phyloP scores from a whole-genome alignment of 495 filamentous ascomycete species.

The Cetradonia linearis region DNA sequence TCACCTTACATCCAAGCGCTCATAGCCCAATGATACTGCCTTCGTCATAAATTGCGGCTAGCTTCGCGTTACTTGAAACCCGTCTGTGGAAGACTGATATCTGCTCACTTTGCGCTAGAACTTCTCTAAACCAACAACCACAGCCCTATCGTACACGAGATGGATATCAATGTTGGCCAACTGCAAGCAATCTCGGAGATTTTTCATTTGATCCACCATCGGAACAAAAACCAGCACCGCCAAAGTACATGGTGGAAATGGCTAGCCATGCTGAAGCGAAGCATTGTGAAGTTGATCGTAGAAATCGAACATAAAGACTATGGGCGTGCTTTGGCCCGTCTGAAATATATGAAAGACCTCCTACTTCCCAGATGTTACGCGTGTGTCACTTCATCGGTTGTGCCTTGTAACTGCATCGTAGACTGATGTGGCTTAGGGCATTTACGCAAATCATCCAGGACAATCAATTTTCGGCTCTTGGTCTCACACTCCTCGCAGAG shows the following conservation, averaged over 20 bases:
- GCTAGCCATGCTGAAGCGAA: slow-evolving; percentile 55
- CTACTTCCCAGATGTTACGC: slow-evolving; percentile 37
- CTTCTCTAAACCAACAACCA: neutral
- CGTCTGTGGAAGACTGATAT: neutral
- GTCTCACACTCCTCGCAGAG: slow-evolving; percentile 58
- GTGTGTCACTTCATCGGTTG: slow-evolving; percentile 28
- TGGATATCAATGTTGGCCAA: slow-evolving; percentile 6
- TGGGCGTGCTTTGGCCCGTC: slow-evolving; percentile 1
- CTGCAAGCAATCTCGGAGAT: slow-evolving; percentile 28
- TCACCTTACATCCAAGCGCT: neutral
- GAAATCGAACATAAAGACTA: slow-evolving; percentile 29
- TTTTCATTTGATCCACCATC: slow-evolving; percentile 59
- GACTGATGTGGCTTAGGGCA: slow-evolving; percentile 33
- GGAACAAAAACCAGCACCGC: slow-evolving; percentile 76
- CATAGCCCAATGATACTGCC: neutral
- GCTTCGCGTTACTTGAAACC: neutral
- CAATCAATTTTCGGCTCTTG: slow-evolving; percentile 66
- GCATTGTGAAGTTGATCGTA: slow-evolving; percentile 41
- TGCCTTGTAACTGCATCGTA: neutral
- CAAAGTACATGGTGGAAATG: slow-evolving; percentile 62
- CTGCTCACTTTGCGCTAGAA: neutral
- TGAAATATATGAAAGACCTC: slow-evolving; percentile 27
- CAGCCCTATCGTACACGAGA: neutral
- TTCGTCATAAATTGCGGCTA: neutral
- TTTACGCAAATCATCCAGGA: slow-evolving; percentile 64